Base-by-base conservation (phyloP, 164 flowering plant species). In the Tinospora cordifolia region DNA sequence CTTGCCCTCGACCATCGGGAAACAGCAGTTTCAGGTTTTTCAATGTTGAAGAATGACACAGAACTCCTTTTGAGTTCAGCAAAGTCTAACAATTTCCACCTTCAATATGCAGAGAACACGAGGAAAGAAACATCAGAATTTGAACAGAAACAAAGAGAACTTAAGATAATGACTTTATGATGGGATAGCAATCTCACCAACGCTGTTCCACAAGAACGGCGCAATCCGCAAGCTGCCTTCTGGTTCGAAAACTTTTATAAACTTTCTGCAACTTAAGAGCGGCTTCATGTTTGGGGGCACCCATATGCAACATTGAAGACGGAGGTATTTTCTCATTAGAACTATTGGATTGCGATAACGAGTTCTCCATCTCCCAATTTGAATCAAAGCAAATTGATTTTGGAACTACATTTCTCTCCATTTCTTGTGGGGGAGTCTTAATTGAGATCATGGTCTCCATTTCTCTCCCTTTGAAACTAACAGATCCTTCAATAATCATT, bases 1-100 rank as follows among this genome's bases (percentile, higher is more conserved):
- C 88, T 87, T 12, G 98, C 98, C 79, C 98, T 87, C 1, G 89
- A 84, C 98, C 98, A 93, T 1, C 90, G 85, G 19, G 96, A 88
- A 76, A 87, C 62, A 11, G 91, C 98, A 47, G 87, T 79, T 81
- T 93, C 96, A 8, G 81, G 87, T 69, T 84, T 89, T 80, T 80
- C 88, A 65, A 87, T 81, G 46, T 87, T 90, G 73, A 93, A 93
- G 77, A 91, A 93, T 15, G 97, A 93, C 49, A 93, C 78, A 5
- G 98, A 93, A 74, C 88, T 90, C 41, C 85, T 78, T 74, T 91
- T 88, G 39, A 93, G 93, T 65, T 85, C 91, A 19, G 96, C 98
- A 78, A 88, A 93, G 80, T 93, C 98, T 40, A 93, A 58, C 75
- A 78, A 63, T 68, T 67, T 74, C 83, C 83, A 81, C 83, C 83